phyloP scores from a whole-genome alignment of 495 filamentous ascomycete genomes.

The Trichoderma virens region DNA sequence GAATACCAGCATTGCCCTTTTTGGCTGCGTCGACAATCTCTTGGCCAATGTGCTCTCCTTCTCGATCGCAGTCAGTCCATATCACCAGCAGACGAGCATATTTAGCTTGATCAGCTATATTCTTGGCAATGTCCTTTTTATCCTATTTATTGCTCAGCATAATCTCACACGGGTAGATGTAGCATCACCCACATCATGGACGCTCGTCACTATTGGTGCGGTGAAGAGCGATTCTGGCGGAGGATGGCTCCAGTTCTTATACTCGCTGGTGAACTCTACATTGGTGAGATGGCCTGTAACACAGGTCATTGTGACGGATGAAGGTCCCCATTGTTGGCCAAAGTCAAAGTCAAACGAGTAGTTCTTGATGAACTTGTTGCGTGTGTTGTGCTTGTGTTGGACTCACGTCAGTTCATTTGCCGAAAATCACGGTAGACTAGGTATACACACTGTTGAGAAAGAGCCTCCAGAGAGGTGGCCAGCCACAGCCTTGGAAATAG shows the following conservation, averaged over 20 bases:
- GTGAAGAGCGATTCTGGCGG: slow-evolving; percentile 75
- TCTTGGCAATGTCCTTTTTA: slow-evolving; percentile 70
- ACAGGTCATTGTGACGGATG: slow-evolving; percentile 82
- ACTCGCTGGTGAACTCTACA: slow-evolving; percentile 61
- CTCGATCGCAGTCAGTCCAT: slow-evolving; percentile 98
- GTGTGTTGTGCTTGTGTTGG: slow-evolving; percentile 35
- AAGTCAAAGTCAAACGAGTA: slow-evolving; percentile 89
- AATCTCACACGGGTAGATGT: not conserved
- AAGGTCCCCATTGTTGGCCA: slow-evolving; percentile 69
- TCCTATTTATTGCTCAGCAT: slow-evolving; percentile 43
- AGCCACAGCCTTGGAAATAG: slow-evolving; percentile 90
- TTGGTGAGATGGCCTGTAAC: slow-evolving; percentile 79
- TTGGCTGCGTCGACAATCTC: slow-evolving; percentile 79
- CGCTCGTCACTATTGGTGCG: slow-evolving; percentile 58
- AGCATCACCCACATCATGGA: slow-evolving; percentile 49
- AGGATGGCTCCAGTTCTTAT: slow-evolving; percentile 72
- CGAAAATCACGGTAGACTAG: not conserved
- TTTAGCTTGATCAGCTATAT: slow-evolving; percentile 72
- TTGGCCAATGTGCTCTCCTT: slow-evolving; percentile 94
- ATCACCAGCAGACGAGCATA: slow-evolving; percentile 69
- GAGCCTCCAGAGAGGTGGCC: slow-evolving; percentile 74
- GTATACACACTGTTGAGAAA: slow-evolving; percentile 55
- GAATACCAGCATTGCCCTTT: slow-evolving; percentile 61
- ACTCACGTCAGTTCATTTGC: not conserved
- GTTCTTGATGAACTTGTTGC: slow-evolving; percentile 81